phyloP scores from a whole-genome alignment of 2,329 filamentous ascomycete genomes.

The Fusarium staphyleae region DNA sequence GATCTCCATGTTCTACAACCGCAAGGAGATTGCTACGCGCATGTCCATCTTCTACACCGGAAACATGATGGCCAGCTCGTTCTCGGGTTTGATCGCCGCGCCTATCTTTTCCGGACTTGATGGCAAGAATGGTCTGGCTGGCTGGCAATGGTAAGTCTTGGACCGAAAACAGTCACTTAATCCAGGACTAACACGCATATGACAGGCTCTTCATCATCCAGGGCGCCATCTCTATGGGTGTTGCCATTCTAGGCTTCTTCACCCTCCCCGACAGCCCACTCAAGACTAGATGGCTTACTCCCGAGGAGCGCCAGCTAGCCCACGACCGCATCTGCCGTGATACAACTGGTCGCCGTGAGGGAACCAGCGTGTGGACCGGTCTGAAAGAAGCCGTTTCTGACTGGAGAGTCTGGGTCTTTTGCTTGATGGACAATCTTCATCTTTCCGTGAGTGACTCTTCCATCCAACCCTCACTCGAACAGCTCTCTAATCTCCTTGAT shows the following conservation, averaged over 20 bases:
- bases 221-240: constrained; percentile 36
- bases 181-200: not conserved
- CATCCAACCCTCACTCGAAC: constrained; percentile 10
- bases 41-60: constrained; percentile 56
- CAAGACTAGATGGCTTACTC: constrained; percentile 48
- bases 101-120: constrained; percentile 49
- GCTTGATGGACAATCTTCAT: constrained; percentile 26
- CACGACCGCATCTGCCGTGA: constrained; percentile 48
- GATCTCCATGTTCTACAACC: constrained; percentile 62
- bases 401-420: constrained; percentile 41
- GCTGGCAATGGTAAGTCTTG: constrained; percentile 44
- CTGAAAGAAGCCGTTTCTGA: constrained; percentile 37
- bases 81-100: constrained; percentile 54
- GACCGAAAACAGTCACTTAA: not conserved
- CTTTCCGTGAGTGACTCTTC: constrained; percentile 5
- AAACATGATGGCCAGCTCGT: constrained; percentile 47
- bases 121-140: constrained; percentile 36
- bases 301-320: constrained; percentile 51
- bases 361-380: constrained; percentile 47
- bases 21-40: constrained; percentile 54
- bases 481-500: not conserved
- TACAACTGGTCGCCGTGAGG: constrained; percentile 40
- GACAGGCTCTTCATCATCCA: constrained; percentile 43
- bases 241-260: constrained; percentile 45
- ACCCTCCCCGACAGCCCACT: constrained; percentile 50